These are phyloP conservation scores for Ceratocystis variospora DNA, from an alignment of 2,329 filamentous ascomycete genomes.

Conservation along the genomic window DNA sequence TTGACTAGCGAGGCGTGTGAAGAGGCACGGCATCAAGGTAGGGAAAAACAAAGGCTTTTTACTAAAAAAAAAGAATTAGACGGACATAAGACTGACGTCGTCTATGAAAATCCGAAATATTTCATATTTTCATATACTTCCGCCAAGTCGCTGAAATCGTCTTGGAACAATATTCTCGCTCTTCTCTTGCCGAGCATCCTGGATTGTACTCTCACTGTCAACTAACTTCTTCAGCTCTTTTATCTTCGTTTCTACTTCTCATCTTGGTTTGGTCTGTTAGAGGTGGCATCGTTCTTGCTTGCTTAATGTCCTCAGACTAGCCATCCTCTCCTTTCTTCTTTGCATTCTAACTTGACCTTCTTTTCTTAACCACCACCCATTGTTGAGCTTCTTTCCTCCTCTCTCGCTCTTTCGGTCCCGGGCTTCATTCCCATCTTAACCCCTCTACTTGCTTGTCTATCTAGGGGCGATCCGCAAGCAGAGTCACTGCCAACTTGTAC, in stretches of 20 bases:
- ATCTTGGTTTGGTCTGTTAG: not conserved
- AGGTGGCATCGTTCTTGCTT: not conserved
- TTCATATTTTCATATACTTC: not conserved
- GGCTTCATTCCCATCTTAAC: not conserved
- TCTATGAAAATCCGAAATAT: no score
- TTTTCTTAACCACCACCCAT: not conserved
- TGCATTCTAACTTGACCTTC: not conserved
- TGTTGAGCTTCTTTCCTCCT: not conserved
- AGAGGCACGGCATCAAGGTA: not conserved
- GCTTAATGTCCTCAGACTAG: not conserved
- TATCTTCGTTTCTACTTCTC: not conserved
- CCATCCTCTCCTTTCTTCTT: not conserved
- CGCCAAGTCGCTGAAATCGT: not conserved
- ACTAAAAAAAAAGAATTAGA: not conserved
- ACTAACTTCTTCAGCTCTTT: not conserved
- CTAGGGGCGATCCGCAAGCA: not conserved
- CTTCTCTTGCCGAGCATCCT: not conserved
- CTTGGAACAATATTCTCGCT: not conserved
- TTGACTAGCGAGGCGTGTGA: conserved; percentile 3
- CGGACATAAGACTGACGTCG: not conserved
- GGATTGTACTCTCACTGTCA: not conserved
- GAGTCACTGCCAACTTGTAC: not conserved
- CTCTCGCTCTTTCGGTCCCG: not conserved
- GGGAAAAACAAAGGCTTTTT: not conserved
- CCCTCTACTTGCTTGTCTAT: not conserved